A percentile compares a stretch with the other conserved stretches of the same genome.
Evolutionary conservation across 306 rosid genomes (phyloP).

Genomic region (Begonia masoniana): DNA sequence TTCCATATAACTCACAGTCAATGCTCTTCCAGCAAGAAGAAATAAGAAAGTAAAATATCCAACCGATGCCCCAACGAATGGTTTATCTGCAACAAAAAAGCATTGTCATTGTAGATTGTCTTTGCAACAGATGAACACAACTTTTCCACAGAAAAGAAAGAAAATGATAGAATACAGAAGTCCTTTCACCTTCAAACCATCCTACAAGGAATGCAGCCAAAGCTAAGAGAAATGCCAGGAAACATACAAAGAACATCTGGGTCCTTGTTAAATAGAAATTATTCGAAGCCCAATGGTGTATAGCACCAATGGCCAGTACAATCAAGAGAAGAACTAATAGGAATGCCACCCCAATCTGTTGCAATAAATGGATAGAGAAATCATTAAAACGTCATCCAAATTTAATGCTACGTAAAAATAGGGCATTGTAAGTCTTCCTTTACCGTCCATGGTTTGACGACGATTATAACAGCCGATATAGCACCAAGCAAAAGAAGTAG

Average conservation of each 20-base stretch:
- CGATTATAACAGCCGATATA: slow-evolving; percentile 82
- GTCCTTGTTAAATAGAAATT: slow-evolving; percentile 94
- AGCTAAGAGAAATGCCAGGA: slow-evolving; percentile 88
- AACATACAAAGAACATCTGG: slow-evolving; percentile 84
- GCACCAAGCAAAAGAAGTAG: slow-evolving; percentile 90
- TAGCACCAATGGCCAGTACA: slow-evolving; percentile 86
- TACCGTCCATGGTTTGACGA: slow-evolving; percentile 92
- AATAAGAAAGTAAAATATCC: slow-evolving; percentile 90
- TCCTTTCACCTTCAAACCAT: slow-evolving; percentile 73
- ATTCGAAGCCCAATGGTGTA: slow-evolving; percentile 98
- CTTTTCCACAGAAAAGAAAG: slow-evolving; percentile 2
- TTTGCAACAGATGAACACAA: neutral
- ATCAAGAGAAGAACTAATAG: slow-evolving; percentile 91
- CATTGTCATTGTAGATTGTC: neutral
- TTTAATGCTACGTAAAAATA: neutral
- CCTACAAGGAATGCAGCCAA: slow-evolving; percentile 98
- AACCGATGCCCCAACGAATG: slow-evolving; percentile 98
- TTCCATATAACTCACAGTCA: slow-evolving; percentile 62
- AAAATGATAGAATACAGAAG: slow-evolving; percentile 3
- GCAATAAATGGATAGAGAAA: slow-evolving; percentile 5
- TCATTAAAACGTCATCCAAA: slow-evolving; percentile 10
- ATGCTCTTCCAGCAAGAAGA: slow-evolving; percentile 96
- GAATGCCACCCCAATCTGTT: slow-evolving; percentile 87
- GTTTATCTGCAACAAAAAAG: slow-evolving; percentile 36
- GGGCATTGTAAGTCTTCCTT: slow-evolving; percentile 13